phyloP scores from a whole-genome alignment of 1,284 basidiomycete species.

The Erythrobasidium hasegawianum region DNA sequence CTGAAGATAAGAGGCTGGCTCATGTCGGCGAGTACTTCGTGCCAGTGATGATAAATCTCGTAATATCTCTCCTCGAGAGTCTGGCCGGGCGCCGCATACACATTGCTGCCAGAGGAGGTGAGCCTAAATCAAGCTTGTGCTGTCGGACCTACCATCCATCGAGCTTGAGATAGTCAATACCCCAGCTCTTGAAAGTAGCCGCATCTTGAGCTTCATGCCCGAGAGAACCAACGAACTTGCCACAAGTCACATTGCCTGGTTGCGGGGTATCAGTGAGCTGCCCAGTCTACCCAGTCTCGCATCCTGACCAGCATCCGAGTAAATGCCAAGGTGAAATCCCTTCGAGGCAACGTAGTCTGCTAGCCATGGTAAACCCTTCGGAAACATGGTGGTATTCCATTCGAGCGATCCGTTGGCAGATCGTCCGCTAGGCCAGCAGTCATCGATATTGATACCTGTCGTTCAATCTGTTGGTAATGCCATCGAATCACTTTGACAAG shows the following conservation, averaged over 20 bases:
- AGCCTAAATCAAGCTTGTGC: too few relatives aligned
- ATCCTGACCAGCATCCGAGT: slow-evolving; percentile 23
- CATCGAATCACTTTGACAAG: not conserved
- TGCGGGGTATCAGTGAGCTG: not conserved
- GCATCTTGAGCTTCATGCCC: slow-evolving; percentile 54
- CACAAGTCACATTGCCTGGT: slow-evolving; percentile 22
- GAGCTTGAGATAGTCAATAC: slow-evolving; percentile 57
- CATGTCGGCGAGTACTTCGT: slow-evolving; percentile 14
- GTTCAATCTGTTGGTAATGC: not conserved
- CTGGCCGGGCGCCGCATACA: slow-evolving; percentile 51
- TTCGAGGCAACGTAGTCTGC: slow-evolving; percentile 16
- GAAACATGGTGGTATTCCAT: slow-evolving; percentile 21
- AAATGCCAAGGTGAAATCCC: slow-evolving; percentile 24
- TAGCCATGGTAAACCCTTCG: slow-evolving; percentile 22
- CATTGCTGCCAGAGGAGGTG: slow-evolving; percentile 48
- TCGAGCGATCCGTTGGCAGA: slow-evolving; percentile 10
- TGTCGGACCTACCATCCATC: slow-evolving; percentile 48
- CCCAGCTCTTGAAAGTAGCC: slow-evolving; percentile 54
- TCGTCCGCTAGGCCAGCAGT: slow-evolving; percentile 19
- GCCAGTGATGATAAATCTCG: slow-evolving; percentile 24
- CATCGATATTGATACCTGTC: slow-evolving; percentile 22
- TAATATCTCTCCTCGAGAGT: slow-evolving; percentile 23
- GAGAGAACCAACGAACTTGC: slow-evolving; percentile 50
- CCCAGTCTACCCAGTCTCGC: not conserved
- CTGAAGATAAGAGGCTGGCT: slow-evolving; percentile 27